phyloP scores from a whole-genome alignment of 1,284 basidiomycete species.

The Ustilago hordei region DNA sequence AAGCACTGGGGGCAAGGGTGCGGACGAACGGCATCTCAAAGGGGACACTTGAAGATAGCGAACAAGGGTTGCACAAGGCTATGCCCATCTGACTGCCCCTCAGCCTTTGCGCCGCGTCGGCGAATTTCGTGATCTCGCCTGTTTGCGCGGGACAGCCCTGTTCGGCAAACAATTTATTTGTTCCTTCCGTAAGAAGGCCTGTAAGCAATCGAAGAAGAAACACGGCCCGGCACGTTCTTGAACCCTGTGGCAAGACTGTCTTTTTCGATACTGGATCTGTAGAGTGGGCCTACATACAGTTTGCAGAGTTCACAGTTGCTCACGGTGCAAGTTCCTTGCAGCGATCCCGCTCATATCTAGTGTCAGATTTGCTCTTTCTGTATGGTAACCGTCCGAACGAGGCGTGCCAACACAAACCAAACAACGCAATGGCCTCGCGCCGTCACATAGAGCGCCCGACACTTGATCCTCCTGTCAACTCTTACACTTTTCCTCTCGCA shows the following conservation, averaged over 20 bases:
- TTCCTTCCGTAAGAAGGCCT: neutral
- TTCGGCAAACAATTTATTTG: neutral
- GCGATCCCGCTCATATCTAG: too few relatives aligned
- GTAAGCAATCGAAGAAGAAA: neutral
- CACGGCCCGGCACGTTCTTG: neutral
- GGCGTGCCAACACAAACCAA: too few relatives aligned
- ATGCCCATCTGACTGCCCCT: neutral
- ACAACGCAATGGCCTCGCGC: too few relatives aligned
- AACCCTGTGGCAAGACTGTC: neutral
- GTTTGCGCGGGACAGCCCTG: neutral
- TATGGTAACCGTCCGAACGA: too few relatives aligned
- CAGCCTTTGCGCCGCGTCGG: neutral
- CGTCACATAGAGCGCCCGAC: too few relatives aligned
- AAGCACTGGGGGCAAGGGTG: neutral
- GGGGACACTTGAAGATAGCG: conserved; percentile 13
- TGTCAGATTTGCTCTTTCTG: too few relatives aligned
- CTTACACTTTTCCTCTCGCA: too few relatives aligned
- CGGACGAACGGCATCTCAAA: conserved; percentile 19
- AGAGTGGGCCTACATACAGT: too few relatives aligned
- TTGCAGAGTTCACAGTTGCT: too few relatives aligned
- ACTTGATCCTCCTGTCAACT: too few relatives aligned
- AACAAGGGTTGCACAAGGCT: conserved; percentile 7
- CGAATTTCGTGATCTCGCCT: conserved; percentile 3
- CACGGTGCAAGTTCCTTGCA: too few relatives aligned
- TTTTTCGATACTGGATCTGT: neutral